Evolutionary conservation across 1,284 basidiomycete genomes (phyloP).

Genomic region (Grifola frondosa): DNA sequence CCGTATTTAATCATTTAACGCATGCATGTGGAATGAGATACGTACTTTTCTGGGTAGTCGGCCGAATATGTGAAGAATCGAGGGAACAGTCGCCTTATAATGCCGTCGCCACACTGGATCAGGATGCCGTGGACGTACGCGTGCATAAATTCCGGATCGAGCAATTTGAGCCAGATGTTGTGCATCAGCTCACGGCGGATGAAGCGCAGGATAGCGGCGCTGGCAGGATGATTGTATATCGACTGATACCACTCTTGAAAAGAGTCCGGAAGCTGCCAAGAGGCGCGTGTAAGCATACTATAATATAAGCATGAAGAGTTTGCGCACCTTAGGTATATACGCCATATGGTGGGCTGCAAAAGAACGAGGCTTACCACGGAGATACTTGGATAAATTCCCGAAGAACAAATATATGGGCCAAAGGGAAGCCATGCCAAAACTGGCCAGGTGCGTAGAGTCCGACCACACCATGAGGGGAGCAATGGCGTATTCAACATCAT

Average conservation of each 20-base stretch:
- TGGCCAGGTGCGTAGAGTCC: constrained; percentile 18
- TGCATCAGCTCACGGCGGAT: constrained; percentile 28
- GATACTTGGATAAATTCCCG: constrained; percentile 24
- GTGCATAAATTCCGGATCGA: constrained; percentile 27
- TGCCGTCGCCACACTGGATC: constrained; percentile 20
- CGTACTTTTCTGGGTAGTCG: constrained; percentile 35
- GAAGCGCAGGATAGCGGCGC: constrained; percentile 14
- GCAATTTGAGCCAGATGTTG: constrained; percentile 17
- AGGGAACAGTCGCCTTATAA: constrained; percentile 16
- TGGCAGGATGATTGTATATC: not conserved
- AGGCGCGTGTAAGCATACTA: too few species aligned
- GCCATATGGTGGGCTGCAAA: constrained; percentile 25
- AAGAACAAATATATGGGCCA: constrained; percentile 12
- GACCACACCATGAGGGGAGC: constrained; percentile 18
- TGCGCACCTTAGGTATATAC: constrained; percentile 30
- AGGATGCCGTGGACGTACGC: constrained; percentile 30
- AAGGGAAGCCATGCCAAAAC: constrained; percentile 16
- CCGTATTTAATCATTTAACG: not conserved
- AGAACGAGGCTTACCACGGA: constrained; percentile 16
- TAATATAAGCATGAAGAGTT: too few species aligned
- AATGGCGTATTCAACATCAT: constrained; percentile 13
- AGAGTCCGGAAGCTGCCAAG: constrained; percentile 2
- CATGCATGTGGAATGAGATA: not conserved
- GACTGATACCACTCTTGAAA: constrained; percentile 2
- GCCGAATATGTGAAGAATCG: constrained; percentile 24